A percentile compares a stretch with the other conserved stretches of the same genome.
These are phyloP conservation scores for Lipomyces starkeyi DNA, from an alignment of 805 yeast genomes.

Conservation along the genomic window DNA sequence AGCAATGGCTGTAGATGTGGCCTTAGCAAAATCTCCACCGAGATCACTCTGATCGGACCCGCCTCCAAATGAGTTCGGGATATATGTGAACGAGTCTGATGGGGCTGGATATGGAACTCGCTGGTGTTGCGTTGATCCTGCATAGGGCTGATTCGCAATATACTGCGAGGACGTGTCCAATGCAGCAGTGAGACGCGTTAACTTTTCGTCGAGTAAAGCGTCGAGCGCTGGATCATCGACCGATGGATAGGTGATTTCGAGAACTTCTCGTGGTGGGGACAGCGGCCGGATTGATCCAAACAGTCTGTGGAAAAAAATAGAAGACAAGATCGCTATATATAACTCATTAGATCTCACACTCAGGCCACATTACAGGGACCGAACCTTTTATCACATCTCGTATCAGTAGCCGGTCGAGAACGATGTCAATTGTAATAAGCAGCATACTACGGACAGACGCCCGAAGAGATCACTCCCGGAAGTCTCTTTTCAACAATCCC, in stretches of 20 bases:
- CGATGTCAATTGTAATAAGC: constrained; percentile 27
- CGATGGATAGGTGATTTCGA: constrained; percentile 65
- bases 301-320: constrained; percentile 70
- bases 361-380: no score
- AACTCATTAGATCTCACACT: constrained; percentile 1
- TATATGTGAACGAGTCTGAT: constrained; percentile 2
- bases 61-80: background rate
- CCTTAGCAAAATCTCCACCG: background rate
- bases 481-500: background rate
- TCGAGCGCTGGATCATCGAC: constrained; percentile 58
- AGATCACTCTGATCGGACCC: background rate
- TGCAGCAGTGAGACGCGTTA: constrained; percentile 43
- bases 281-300: constrained; percentile 67
- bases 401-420: constrained; percentile 29
- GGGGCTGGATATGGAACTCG: background rate
- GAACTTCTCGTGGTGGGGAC: constrained; percentile 55
- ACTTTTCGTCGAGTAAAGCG: constrained; percentile 48
- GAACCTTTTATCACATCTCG: constrained; percentile 32
- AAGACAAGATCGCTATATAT: constrained; percentile 61
- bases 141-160: constrained; percentile 14
- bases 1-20: constrained; percentile 1
- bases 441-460: constrained; percentile 15
- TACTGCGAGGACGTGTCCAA: constrained; percentile 33
- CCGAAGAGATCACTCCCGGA: background rate
- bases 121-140: constrained; percentile 1